A percentile compares a stretch with the other conserved stretches of the same genome.
Conservation (phyloP, 2,329 filamentous ascomycete genomes). For the Aspergillus versicolor region DNA sequence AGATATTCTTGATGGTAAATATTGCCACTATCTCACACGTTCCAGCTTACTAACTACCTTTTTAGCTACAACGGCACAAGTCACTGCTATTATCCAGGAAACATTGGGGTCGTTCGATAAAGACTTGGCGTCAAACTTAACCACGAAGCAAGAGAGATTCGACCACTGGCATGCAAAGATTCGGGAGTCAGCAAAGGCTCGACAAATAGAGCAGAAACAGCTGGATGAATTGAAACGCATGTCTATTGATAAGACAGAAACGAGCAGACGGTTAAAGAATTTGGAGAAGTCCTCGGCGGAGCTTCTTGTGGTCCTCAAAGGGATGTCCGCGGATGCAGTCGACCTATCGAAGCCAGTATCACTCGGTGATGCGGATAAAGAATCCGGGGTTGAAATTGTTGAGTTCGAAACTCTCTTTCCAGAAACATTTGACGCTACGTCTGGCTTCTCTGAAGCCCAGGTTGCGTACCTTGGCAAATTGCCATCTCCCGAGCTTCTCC, state of each 20-base stretch:
- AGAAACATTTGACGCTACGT: constrained; percentile 41
- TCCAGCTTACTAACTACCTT: constrained; percentile 32
- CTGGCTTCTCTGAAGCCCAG: constrained; percentile 42
- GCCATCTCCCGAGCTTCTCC: constrained; percentile 61
- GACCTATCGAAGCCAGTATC: constrained; percentile 46
- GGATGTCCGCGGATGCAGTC: constrained; percentile 46
- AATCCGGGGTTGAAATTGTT: constrained; percentile 36
- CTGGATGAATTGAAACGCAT: constrained; percentile 70
- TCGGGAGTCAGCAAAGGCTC: constrained; percentile 73
- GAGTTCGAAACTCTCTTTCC: constrained; percentile 39
- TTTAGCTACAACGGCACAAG: constrained; percentile 40
- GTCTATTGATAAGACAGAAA: constrained; percentile 63
- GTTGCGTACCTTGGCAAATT: constrained; percentile 50
- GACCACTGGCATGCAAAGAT: constrained; percentile 80
- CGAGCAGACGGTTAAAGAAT: constrained; percentile 71
- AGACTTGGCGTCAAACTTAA: constrained; percentile 77
- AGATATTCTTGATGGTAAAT: constrained; percentile 46
- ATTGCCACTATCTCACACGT: neutral
- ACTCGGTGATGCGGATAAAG: constrained; percentile 51
- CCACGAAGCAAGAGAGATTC: constrained; percentile 77
- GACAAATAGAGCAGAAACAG: constrained; percentile 72
- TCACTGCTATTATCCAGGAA: constrained; percentile 69
- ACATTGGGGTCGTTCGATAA: constrained; percentile 76
- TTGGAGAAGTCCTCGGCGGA: constrained; percentile 71
- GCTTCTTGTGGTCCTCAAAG: constrained; percentile 58